Conservation (phyloP, 2,329 filamentous ascomycete genomes). For the Clarireedia hainanense region DNA sequence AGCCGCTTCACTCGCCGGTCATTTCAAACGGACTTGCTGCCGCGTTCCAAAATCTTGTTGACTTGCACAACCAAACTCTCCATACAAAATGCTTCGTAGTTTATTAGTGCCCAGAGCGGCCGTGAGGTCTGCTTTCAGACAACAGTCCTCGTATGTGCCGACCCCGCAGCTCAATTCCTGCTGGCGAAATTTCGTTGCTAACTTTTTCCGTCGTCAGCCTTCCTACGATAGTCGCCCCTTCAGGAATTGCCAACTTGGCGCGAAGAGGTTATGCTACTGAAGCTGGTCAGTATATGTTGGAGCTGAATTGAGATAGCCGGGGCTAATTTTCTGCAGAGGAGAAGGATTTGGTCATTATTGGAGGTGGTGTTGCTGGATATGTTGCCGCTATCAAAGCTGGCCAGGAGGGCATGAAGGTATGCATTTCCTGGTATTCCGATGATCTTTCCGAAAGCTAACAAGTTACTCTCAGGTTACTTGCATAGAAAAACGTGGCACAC, state of each 20-base stretch:
- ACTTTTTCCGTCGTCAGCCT: slow-evolving; percentile 34
- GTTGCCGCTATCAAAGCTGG: slow-evolving; percentile 98
- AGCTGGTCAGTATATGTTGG: slow-evolving; percentile 24
- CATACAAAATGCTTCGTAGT: slow-evolving; percentile 48
- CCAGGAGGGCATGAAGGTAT: slow-evolving; percentile 91
- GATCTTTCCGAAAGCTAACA: slow-evolving; percentile 13
- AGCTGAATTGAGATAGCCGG: slow-evolving; percentile 40
- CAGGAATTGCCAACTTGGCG: slow-evolving; percentile 45
- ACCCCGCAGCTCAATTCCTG: slow-evolving; percentile 10
- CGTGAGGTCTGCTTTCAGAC: slow-evolving; percentile 48
- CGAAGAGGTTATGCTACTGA: slow-evolving; percentile 50
- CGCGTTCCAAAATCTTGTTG: slow-evolving; percentile 7
- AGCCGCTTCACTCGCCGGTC: slow-evolving; percentile 2
- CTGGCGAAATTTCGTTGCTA: slow-evolving; percentile 2
- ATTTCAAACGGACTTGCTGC: slow-evolving; percentile 9
- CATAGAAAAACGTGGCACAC: slow-evolving; percentile 93
- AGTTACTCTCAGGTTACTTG: slow-evolving; percentile 64
- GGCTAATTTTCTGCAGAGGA: slow-evolving; percentile 65
- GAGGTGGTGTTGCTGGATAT: slow-evolving; percentile 96
- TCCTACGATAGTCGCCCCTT: slow-evolving; percentile 40
- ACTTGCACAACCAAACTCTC: slow-evolving; percentile 15
- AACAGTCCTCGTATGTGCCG: slow-evolving; percentile 41
- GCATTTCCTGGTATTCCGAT: slow-evolving; percentile 13
- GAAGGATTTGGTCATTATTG: slow-evolving; percentile 95
- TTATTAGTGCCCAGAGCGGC: slow-evolving; percentile 52